Conservation (phyloP, 108 stramenopile genomes). For the Nannochloropsis gaditana region DNA sequence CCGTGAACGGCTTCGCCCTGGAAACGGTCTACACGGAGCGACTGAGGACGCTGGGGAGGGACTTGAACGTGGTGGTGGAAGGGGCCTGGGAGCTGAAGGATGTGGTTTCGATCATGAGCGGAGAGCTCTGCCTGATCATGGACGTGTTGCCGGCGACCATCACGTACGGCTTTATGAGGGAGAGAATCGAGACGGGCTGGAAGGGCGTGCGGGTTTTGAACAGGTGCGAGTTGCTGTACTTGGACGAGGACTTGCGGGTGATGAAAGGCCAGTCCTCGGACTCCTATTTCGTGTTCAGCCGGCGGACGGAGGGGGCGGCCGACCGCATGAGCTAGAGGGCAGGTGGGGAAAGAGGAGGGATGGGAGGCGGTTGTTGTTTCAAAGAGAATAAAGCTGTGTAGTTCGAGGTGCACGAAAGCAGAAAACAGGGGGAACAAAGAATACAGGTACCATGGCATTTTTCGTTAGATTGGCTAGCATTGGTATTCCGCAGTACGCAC, state of each 20-base stretch:
- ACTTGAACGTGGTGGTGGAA: neutral
- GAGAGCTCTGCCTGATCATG: slow-evolving; percentile 4
- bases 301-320: neutral
- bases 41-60: slow-evolving; percentile 19
- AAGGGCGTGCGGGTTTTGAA: neutral
- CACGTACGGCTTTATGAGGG: neutral
- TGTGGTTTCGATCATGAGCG: neutral
- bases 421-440: no score
- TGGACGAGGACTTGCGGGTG: neutral
- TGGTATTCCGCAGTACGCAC: no score
- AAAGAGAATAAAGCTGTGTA: no score
- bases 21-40: neutral
- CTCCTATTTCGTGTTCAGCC: neutral
- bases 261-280: neutral
- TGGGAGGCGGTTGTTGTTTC: neutral
- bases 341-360: slow-evolving; percentile 14
- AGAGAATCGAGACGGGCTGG: neutral
- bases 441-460: no score
- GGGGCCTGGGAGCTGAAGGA: slow-evolving; percentile 4
- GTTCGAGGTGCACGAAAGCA: no score
- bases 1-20: neutral
- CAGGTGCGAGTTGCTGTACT: slow-evolving; percentile 18
- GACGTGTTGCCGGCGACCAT: neutral
- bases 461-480: no score
- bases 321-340: neutral